phyloP scores from a whole-genome alignment of 75 land plant genomes.

The Selaginella moellendorffii region DNA sequence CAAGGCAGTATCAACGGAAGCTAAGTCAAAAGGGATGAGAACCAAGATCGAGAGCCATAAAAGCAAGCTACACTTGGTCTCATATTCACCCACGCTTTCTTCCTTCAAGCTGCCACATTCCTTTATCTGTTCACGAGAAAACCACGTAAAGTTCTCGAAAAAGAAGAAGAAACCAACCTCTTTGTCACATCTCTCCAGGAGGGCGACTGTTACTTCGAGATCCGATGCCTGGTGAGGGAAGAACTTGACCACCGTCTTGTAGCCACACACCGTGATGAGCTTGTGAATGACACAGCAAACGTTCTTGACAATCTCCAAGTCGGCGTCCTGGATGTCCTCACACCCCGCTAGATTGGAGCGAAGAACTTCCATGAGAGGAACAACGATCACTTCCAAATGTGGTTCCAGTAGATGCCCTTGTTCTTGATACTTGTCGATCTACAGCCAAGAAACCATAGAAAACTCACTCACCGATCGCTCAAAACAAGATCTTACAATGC shows the following conservation, averaged over 20 bases:
- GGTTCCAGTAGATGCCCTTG: slow-evolving; percentile 93
- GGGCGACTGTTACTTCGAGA: slow-evolving; percentile 71
- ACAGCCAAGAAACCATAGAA: slow-evolving; percentile 15
- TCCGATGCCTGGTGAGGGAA: slow-evolving; percentile 96
- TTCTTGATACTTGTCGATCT: slow-evolving; percentile 96
- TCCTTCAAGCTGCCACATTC: slow-evolving; percentile 43
- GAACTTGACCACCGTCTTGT: slow-evolving; percentile 76
- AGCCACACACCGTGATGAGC: slow-evolving; percentile 81
- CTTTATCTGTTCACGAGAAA: slow-evolving; percentile 10
- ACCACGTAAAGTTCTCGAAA: too few species aligned
- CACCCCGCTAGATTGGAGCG: slow-evolving; percentile 35
- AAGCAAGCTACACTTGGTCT: slow-evolving; percentile 70
- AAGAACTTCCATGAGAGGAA: slow-evolving; percentile 64
- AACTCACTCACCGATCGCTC: too few species aligned
- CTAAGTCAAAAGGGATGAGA: slow-evolving; percentile 89
- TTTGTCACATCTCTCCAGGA: slow-evolving; percentile 60
- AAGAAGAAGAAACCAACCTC: too few species aligned
- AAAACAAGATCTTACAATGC: slow-evolving; percentile 40
- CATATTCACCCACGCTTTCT: slow-evolving; percentile 96
- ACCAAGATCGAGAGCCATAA: slow-evolving; percentile 95
- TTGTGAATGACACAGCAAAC: slow-evolving; percentile 63
- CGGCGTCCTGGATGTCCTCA: slow-evolving; percentile 21
- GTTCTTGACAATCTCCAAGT: slow-evolving; percentile 56
- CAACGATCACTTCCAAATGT: slow-evolving; percentile 63
- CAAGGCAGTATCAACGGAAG: slow-evolving; percentile 57